Base-by-base conservation (phyloP, 169 alveolate genomes). In the Pseudocohnilembus persalinus region DNA sequence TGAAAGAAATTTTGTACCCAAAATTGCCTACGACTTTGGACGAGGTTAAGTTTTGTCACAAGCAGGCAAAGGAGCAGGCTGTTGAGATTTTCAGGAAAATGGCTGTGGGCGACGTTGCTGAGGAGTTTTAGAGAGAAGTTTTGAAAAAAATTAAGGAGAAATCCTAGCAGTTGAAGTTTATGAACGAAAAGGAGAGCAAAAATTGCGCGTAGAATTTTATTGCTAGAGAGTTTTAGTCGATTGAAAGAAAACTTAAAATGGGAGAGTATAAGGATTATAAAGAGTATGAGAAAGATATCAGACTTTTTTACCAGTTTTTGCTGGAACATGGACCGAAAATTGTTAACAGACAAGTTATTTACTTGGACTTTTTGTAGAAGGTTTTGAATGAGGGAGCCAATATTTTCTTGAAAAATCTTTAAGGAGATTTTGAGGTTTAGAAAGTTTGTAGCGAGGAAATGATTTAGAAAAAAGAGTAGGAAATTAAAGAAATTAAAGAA, bases 311-410 rank as follows among this genome's bases (percentile, higher is more conserved):
- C 74, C 34, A 83, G 81, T 92, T 84, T 73, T 90, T 89, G 78
- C 79, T 82, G 64, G 96, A 93, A 73, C 92, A 89, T 79, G 96
- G 95, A 26, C 97, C 98, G n/a, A 89, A 89, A 1, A 94, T 94
- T 29, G 87, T 90, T 16, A 83, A 86, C 0, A 86, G 94, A 73
- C 85, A 80, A 16, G 89, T 88, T 68, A 85, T 88, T 33, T 84
- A 93, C 34, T 74, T 85, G 49, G 93, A 94, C 31, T 95, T 95
- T 85, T 79, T 83, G 63, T 29, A 81, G 26, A 88, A 84, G 29
- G 85, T 82, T 24, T 64, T 85, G 29, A 76, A 78, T 49, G 96
- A 89, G 73, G 96, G 91, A 4, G 91, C 94, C 26, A 90, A 89
- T 33, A 91, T 83, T 73, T 92, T 94, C 89, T 73, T 94, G 26